Conservation (phyloP, 352 stramenopile genomes). For the Phytophthora cryptogea region DNA sequence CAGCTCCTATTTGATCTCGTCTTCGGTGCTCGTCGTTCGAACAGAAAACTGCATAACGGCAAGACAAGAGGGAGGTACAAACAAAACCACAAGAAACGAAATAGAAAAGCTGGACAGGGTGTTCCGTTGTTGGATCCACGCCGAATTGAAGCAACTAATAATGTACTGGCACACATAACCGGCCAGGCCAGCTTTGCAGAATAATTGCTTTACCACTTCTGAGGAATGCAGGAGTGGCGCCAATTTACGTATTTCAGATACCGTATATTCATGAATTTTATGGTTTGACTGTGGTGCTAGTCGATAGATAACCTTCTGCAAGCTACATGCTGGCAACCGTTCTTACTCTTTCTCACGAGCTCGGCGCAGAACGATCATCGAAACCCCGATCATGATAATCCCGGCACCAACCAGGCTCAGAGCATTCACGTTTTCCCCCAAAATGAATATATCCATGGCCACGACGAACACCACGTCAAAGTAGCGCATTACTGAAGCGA, state of each 20-base stretch:
- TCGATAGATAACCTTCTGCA: neutral
- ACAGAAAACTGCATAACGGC: neutral
- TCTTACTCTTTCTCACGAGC: conserved; percentile 26
- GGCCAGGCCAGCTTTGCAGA: neutral
- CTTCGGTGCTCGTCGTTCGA: neutral
- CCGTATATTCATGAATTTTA: neutral
- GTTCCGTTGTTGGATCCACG: neutral
- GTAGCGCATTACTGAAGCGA: conserved; percentile 47
- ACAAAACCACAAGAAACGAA: neutral
- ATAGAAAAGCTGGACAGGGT: neutral
- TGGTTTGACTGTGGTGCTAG: neutral
- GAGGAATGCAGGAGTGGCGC: neutral
- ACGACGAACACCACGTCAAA: conserved; percentile 50
- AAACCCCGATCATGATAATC: conserved; percentile 40
- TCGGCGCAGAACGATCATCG: conserved; percentile 35
- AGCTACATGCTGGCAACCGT: neutral
- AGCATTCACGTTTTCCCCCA: conserved; percentile 30
- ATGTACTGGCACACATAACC: neutral
- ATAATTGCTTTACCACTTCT: neutral
- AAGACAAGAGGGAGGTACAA: neutral
- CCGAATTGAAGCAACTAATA: neutral
- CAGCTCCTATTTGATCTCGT: conserved; percentile 2
- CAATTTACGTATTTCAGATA: neutral
- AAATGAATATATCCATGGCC: conserved; percentile 38
- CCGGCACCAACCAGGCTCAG: conserved; percentile 35